A percentile compares a stretch with the other conserved stretches of the same genome.
phyloP scores from a whole-genome alignment of 208 protist species.

The Leishmania braziliensis region DNA sequence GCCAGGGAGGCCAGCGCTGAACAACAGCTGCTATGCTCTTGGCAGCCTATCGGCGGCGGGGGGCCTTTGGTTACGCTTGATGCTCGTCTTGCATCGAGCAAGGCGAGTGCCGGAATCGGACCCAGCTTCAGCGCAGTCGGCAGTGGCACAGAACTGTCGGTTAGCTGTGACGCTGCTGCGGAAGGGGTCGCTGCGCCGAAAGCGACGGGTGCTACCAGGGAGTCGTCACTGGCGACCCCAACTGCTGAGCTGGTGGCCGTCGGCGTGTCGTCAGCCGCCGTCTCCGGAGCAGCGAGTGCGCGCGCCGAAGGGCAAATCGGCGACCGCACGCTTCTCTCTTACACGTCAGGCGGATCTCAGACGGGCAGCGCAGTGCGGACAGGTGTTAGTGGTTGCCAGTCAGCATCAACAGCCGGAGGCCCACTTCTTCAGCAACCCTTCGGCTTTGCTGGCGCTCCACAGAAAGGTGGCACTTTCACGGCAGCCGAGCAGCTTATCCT shows the following conservation, averaged over 20 bases:
- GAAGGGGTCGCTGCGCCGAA: background rate
- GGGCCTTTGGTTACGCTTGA: background rate
- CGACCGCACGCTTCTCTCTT: background rate
- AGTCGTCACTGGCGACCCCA: background rate
- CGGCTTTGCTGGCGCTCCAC: background rate
- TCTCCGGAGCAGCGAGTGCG: constrained; percentile 1
- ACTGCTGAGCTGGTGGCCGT: background rate
- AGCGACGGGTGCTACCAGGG: background rate
- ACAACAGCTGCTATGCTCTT: background rate
- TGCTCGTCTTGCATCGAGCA: background rate
- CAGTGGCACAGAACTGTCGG: background rate
- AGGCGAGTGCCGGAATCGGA: background rate
- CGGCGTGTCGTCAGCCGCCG: background rate
- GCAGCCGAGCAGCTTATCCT: constrained; percentile 69
- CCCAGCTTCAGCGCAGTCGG: background rate
- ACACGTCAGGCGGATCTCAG: background rate
- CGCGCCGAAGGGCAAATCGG: background rate
- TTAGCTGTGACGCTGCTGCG: background rate
- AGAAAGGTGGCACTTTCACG: constrained; percentile 27
- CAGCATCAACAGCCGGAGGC: background rate
- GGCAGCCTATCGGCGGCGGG: background rate
- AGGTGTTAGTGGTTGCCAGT: background rate
- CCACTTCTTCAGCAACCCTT: background rate
- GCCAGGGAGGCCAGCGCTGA: constrained; percentile 2
- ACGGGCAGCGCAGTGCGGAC: background rate